These are phyloP conservation scores for Brassica carinata DNA, from an alignment of 345 rosid genomes.

Conservation along the genomic window DNA sequence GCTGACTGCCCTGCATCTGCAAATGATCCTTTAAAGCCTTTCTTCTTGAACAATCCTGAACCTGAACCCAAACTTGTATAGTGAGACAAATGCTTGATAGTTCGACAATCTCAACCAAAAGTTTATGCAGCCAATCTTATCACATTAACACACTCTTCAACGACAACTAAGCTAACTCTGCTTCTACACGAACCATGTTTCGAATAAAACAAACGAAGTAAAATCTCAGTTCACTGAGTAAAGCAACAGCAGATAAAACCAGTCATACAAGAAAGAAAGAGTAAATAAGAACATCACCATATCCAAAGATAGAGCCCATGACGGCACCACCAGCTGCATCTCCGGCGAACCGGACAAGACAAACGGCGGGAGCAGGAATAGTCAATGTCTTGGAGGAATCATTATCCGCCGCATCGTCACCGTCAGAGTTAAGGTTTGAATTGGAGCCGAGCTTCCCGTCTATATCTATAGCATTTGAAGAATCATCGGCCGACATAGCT, in stretches of 20 bases:
- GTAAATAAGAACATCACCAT: constrained; percentile 44
- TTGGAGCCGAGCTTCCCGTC: constrained; percentile 26
- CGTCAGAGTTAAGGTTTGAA: constrained; percentile 38
- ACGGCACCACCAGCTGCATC: constrained; percentile 90
- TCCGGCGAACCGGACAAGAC: constrained; percentile 68
- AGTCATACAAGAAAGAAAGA: background rate
- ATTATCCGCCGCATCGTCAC: constrained; percentile 27
- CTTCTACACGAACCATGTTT: background rate
- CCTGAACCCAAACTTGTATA: constrained; percentile 46
- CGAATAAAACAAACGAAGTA: background rate
- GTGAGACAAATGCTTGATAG: background rate
- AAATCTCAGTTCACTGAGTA: constrained; percentile 4
- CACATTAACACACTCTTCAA: background rate
- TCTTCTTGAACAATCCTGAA: constrained; percentile 76
- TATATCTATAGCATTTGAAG: constrained; percentile 41
- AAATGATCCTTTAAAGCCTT: constrained; percentile 80
- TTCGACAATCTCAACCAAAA: background rate
- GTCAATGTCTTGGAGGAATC: constrained; percentile 46
- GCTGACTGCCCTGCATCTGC: constrained; percentile 86
- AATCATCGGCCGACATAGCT: constrained; percentile 52
- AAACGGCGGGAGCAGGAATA: constrained; percentile 62
- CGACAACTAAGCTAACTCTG: background rate
- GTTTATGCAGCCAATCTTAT: constrained; percentile 22
- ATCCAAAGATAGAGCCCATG: constrained; percentile 87
- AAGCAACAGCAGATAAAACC: background rate